Conservation (phyloP, 2,329 filamentous ascomycete genomes). For the Ceratocystis smalleyi region DNA sequence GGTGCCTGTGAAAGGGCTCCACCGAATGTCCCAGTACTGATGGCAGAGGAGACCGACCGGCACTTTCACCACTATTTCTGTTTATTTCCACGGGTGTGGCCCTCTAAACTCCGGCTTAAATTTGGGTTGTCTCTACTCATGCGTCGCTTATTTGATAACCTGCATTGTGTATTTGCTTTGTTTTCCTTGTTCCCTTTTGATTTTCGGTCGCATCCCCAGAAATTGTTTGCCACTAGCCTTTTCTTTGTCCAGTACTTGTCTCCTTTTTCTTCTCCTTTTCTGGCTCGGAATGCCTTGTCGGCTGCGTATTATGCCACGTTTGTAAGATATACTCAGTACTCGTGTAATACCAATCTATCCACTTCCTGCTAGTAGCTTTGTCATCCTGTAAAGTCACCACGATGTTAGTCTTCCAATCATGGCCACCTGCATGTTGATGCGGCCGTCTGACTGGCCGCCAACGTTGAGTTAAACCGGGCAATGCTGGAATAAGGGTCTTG, state of each 20-base stretch:
- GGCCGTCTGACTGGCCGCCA: not conserved
- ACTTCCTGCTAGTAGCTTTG: not conserved
- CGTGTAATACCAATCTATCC: conserved; percentile 15
- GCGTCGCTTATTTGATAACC: not conserved
- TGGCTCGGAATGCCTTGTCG: not conserved
- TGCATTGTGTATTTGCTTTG: conserved; percentile 1
- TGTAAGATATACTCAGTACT: conserved; percentile 9
- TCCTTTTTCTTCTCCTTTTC: not conserved
- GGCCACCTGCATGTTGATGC: not conserved
- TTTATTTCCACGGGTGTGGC: not conserved
- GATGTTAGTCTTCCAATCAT: too few relatives aligned
- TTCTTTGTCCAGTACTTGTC: not conserved
- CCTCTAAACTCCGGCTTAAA: not conserved
- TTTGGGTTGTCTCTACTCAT: not conserved
- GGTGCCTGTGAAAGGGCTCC: not conserved
- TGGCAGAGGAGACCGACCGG: not conserved
- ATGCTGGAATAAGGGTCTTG: not conserved
- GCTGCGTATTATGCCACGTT: not conserved
- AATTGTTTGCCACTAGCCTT: not conserved
- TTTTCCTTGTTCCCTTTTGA: not conserved
- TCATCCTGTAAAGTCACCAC: too few relatives aligned
- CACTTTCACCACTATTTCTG: not conserved
- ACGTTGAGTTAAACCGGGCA: not conserved
- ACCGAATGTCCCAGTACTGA: not conserved
- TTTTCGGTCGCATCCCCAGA: conserved; percentile 1